Evolutionary conservation across 2,329 filamentous ascomycete species (phyloP), one percentile per base, ranked within the genome.

Genomic region (Leptographium radiaticola): DNA sequence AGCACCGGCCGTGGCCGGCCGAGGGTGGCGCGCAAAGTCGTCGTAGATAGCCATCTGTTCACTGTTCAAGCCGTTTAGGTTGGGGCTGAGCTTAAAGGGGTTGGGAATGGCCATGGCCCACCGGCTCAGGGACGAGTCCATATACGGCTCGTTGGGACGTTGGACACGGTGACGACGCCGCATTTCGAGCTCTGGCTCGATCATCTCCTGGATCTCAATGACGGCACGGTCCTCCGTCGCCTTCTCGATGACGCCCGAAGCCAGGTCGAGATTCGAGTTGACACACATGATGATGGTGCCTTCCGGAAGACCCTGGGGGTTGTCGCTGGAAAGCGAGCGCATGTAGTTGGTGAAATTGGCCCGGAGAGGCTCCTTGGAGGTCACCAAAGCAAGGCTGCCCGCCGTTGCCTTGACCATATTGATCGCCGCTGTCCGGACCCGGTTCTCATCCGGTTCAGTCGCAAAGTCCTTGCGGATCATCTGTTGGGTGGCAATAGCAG

Each of bases 261-360:
- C 91, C 43, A 89, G 78, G 61, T 98, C 93, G 34, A 98, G 77
- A 66, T 98, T 98, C 59, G 94, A 91, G 67, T 97, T 98, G 57
- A 98, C 91, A 68, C 94, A 97, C 88, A 98, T 96, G 54, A 97
- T 80, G 57, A 98, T 93, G 36, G 93, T 87, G 8, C 93, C 93
- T 70, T 98, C 93, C 0, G 93, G 89, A 57, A 98, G 77, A 16
- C 87, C 87, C 52, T 88, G 86, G 53, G 88, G 83, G 40, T 95
- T 77, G 40, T 84, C 81, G 49, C 70, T 73, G 4, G 81, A 76
- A n/a, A 83, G 67, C 49, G 75, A 76, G 52, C 93, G 86, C 67
- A 98, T 89, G 65, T 97, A 95, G 69, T 97, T 98, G 53, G 87
- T 94, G 68, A 98, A 95, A 70, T 94, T 97, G 67, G 94, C 93